Base-by-base conservation (phyloP, 306 rosid species). In the Pueraria montana region DNA sequence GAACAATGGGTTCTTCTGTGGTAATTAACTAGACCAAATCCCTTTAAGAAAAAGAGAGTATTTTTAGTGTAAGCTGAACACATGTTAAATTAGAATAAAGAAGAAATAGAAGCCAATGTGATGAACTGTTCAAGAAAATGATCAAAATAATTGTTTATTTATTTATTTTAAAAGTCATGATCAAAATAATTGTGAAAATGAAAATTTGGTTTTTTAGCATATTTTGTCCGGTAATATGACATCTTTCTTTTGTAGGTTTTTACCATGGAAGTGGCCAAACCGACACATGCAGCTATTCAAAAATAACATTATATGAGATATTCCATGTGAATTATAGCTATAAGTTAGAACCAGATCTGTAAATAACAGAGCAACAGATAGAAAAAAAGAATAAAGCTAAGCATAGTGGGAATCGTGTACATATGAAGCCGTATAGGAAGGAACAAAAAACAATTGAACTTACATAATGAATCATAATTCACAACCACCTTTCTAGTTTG, bases 351-450 rank as follows among this genome's bases (percentile, higher is more conserved):
- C 17, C 12, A 52, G 67, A 79, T 69, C 61, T 50, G 26, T 63
- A n/a, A 76, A 36, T 40, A 65, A 43, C 52, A 83, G 43, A 40
- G 74, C 23, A 77, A 24, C 72, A 79, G 75, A 42, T 62, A 45
- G 86, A 45, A n/a, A 79, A 71, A 40, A 20, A 52, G 48, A 30
- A 62, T 32, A 81, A 85, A 42, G 65, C 36, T 50, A 76, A 67
- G 14, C 76, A 71, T 77, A 76, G 59, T 63, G 18, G 59, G 63
- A 85, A 82, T 82, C 72, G 34, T 71, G 81, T 34, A 63, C 38
- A 12, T 80, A 46, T 46, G 40, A 79, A 58, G 43, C 26, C 9
- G 68, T 55, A 46, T 48, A 24, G 64, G 5, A 74, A 80, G 73
- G 3, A n/a, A 58, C 62, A 80, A 76, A 76, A 80, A 46, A 64